Percentiles rank a stretch among this genome's conserved stretches.
These are phyloP conservation scores for Nannochloris sp. DNA, from an alignment of 139 green algal species.

Conservation along the genomic window DNA sequence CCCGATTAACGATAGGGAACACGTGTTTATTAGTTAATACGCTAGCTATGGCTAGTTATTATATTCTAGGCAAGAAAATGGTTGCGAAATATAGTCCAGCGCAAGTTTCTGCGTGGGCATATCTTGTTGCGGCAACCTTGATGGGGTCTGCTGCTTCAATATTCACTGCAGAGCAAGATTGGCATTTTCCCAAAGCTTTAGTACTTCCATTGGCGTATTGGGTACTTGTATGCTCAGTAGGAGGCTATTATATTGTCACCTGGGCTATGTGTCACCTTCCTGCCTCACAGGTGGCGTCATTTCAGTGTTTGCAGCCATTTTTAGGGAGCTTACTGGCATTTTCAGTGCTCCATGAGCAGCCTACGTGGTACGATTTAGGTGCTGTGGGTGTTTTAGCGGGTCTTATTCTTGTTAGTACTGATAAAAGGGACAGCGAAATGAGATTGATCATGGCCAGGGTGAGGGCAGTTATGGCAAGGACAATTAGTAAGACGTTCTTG, in stretches of 20 bases:
- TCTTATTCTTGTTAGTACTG: slow-evolving; percentile 37
- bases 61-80: slow-evolving; percentile 39
- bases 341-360: slow-evolving; percentile 40
- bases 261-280: slow-evolving; percentile 49
- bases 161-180: slow-evolving; percentile 16
- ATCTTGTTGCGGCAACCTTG: slow-evolving; percentile 30
- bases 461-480: not conserved
- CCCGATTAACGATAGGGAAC: slow-evolving; percentile 44
- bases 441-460: not conserved
- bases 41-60: slow-evolving; percentile 46
- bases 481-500: not conserved
- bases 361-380: slow-evolving; percentile 46
- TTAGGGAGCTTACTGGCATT: slow-evolving; percentile 54
- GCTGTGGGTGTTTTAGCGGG: slow-evolving; percentile 49
- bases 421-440: slow-evolving; percentile 3
- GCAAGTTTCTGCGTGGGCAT: slow-evolving; percentile 54
- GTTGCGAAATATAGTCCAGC: slow-evolving; percentile 14
- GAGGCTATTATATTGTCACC: slow-evolving; percentile 53
- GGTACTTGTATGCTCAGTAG: slow-evolving; percentile 53
- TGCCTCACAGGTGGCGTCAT: slow-evolving; percentile 57
- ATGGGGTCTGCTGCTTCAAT: slow-evolving; percentile 31
- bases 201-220: slow-evolving; percentile 50
- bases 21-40: slow-evolving; percentile 50
- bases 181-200: slow-evolving; percentile 25
- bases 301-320: slow-evolving; percentile 64